Evolutionary conservation across 345 rosid genomes (phyloP).

Genomic region (Garcia nutans): DNA sequence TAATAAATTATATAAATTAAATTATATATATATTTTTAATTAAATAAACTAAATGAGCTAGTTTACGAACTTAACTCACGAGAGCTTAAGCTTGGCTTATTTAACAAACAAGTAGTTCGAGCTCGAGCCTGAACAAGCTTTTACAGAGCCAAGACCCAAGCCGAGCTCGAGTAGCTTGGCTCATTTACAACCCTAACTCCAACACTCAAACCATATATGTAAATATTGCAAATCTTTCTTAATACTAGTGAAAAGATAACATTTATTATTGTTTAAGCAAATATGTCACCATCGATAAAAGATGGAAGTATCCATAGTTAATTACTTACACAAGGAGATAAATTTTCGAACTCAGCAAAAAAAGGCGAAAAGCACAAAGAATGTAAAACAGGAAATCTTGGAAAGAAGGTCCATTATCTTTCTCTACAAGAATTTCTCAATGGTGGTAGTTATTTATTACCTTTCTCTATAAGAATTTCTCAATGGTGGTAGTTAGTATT

Average conservation of each 20-base stretch:
- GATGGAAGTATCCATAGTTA: background rate
- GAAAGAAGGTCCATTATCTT: background rate
- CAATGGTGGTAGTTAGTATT: slow-evolving; percentile 57
- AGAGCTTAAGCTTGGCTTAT: too few relatives aligned
- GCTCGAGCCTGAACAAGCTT: too few relatives aligned
- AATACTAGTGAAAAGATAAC: background rate
- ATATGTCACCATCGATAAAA: background rate
- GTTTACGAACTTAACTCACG: too few relatives aligned
- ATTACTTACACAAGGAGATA: background rate
- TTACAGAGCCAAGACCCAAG: too few relatives aligned
- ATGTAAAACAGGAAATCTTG: background rate
- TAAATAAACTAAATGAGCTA: too few relatives aligned
- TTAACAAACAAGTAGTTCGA: too few relatives aligned
- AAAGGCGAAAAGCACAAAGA: background rate
- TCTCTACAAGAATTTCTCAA: slow-evolving; percentile 56
- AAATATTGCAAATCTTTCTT: background rate
- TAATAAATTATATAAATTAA: too few relatives aligned
- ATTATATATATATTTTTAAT: too few relatives aligned
- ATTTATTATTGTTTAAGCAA: background rate
- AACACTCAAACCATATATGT: background rate
- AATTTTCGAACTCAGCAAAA: background rate
- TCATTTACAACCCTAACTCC: too few relatives aligned
- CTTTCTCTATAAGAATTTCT: slow-evolving; percentile 50
- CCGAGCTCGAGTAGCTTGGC: too few relatives aligned
- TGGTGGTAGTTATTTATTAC: slow-evolving; percentile 39